Evolutionary conservation across 768 basidiomycete species (phyloP).

Genomic region (Leccinum boreale): DNA sequence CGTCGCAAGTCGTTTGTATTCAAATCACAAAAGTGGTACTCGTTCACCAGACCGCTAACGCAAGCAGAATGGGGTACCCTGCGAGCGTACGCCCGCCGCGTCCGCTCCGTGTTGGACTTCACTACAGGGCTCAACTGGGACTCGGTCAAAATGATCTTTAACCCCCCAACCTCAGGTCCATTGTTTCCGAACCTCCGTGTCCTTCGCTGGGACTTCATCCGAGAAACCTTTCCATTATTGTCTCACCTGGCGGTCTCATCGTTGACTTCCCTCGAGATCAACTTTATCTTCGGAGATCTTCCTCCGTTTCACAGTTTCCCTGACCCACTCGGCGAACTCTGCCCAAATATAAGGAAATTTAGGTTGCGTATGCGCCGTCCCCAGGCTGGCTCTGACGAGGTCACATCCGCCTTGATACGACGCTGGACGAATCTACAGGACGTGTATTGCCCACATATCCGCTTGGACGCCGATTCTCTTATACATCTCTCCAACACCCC

Average conservation of each 20-base stretch:
- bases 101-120: constrained; percentile 3
- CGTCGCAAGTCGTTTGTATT: background rate
- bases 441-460: constrained; percentile 12
- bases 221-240: constrained; percentile 14
- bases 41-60: constrained; percentile 1
- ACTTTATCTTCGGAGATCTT: constrained; percentile 17
- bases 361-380: constrained; percentile 13
- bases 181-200: constrained; percentile 19
- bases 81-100: constrained; percentile 5
- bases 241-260: constrained; percentile 11
- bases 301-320: constrained; percentile 19
- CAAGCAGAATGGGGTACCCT: constrained; percentile 3
- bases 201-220: constrained; percentile 20
- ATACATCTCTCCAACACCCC: constrained; percentile 14
- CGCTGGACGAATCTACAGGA: constrained; percentile 16
- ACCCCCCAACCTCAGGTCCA: constrained; percentile 15
- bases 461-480: constrained; percentile 12
- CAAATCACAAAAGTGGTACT: constrained; percentile 5
- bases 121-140: constrained; percentile 15
- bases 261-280: constrained; percentile 19
- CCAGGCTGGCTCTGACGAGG: constrained; percentile 9
- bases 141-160: constrained; percentile 10
- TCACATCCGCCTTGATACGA: constrained; percentile 10
- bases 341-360: constrained; percentile 11
- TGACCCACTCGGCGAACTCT: constrained; percentile 12